A percentile compares a stretch with the other conserved stretches of the same genome.
Evolutionary conservation across 371 early-diverging fungal species (phyloP).

Genomic region (Mucor sp.): DNA sequence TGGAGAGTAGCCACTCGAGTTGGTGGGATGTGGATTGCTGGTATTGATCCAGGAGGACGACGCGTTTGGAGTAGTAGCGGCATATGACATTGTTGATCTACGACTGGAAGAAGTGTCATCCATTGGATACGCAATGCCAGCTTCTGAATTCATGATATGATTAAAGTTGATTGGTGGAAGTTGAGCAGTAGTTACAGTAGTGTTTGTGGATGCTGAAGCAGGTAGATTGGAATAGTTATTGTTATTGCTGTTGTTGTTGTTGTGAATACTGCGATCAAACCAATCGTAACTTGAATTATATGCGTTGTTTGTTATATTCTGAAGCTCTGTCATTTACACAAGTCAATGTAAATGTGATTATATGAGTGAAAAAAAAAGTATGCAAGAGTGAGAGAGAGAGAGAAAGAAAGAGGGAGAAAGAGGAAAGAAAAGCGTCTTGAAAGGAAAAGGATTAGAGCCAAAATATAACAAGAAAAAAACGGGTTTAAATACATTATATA

Average conservation of each 20-base stretch:
- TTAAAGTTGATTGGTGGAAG: conserved; percentile 15
- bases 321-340: conserved; percentile 24
- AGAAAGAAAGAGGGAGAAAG: not conserved
- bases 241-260: conserved; percentile 7
- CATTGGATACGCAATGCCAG: not conserved
- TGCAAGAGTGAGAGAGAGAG: not conserved
- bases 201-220: not conserved
- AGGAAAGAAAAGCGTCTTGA: conserved; percentile 7
- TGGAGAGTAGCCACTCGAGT: conserved; percentile 11
- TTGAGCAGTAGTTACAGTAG: conserved; percentile 8
- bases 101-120: not conserved
- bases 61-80: conserved; percentile 1
- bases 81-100: not conserved
- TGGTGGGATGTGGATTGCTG: not conserved
- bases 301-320: conserved; percentile 16
- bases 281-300: conserved; percentile 16
- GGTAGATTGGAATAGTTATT: conserved; percentile 3
- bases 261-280: conserved; percentile 15
- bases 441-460: not conserved
- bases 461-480: conserved; percentile 10
- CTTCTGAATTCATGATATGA: not conserved
- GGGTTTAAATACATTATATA: conserved; percentile 13
- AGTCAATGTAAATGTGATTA: not conserved
- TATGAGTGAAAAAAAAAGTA: not conserved
- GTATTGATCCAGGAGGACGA: conserved; percentile 8